These are phyloP conservation scores for Schizophyllum amplum DNA, from an alignment of 1,284 basidiomycete genomes.

Conservation along the genomic window DNA sequence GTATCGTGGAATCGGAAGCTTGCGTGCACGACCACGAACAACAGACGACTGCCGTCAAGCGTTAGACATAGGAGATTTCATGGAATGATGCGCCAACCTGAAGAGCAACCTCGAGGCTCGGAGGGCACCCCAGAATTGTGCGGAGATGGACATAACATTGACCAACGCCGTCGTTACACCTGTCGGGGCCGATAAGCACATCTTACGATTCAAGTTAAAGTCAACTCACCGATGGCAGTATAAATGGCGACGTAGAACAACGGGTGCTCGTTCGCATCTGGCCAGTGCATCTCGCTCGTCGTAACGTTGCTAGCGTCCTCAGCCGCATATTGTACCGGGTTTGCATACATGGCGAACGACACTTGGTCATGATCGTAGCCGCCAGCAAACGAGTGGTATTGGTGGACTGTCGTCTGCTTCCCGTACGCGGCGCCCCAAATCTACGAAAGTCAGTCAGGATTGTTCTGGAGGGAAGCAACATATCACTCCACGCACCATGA, in stretches of 20 bases:
- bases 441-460: conserved; percentile 19
- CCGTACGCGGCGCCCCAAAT: conserved; percentile 57
- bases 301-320: conserved; percentile 13
- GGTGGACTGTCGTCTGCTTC: conserved; percentile 15
- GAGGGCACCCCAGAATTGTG: conserved; percentile 12
- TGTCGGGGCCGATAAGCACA: conserved; percentile 5
- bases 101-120: conserved; percentile 12
- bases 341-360: conserved; percentile 22
- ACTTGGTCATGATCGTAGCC: conserved; percentile 30
- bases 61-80: background rate
- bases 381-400: conserved; percentile 24
- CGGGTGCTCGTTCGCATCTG: conserved; percentile 25
- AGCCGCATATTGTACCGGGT: conserved; percentile 15
- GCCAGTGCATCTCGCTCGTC: conserved; percentile 22
- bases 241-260: conserved; percentile 13
- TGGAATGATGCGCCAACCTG: conserved; percentile 4
- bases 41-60: conserved; percentile 7
- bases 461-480: background rate
- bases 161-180: conserved; percentile 4
- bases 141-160: conserved; percentile 1
- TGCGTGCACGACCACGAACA: conserved; percentile 11
- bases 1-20: conserved; percentile 28
- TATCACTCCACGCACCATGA: conserved; percentile 56
- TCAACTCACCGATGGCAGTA: conserved; percentile 7
- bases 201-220: conserved; percentile 1